These are phyloP conservation scores for Penicillium daleae DNA, from an alignment of 495 filamentous ascomycete genomes.

Conservation along the genomic window DNA sequence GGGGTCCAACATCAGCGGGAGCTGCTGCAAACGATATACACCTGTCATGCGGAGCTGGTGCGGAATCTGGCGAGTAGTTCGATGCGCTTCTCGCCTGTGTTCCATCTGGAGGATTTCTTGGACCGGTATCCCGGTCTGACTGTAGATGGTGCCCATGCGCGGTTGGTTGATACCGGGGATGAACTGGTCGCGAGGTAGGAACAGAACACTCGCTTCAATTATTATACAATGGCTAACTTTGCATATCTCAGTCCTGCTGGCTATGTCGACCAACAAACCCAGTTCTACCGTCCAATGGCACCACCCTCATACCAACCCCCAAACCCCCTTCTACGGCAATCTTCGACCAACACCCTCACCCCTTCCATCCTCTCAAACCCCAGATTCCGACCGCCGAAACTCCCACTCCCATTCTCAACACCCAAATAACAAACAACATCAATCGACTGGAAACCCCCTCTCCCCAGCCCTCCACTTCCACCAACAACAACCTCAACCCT, in stretches of 20 bases:
- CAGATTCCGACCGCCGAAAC: constrained; percentile 19
- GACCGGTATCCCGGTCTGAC: constrained; percentile 68
- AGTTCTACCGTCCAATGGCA: constrained; percentile 25
- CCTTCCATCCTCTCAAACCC: constrained; percentile 17
- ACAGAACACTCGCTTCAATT: not conserved
- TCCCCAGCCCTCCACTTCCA: constrained; percentile 30
- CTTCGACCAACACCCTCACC: constrained; percentile 18
- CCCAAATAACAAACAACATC: constrained; percentile 7
- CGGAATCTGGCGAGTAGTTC: constrained; percentile 67
- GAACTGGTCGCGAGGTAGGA: constrained; percentile 53
- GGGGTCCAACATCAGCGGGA: constrained; percentile 79
- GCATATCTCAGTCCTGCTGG: not conserved
- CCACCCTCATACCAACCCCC: constrained; percentile 22
- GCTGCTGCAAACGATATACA: constrained; percentile 72
- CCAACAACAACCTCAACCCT: constrained; percentile 19
- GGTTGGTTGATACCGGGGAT: constrained; percentile 57
- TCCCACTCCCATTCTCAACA: constrained; percentile 13
- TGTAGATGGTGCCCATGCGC: constrained; percentile 58
- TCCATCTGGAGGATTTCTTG: constrained; percentile 85
- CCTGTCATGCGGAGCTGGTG: constrained; percentile 72
- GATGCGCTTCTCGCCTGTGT: constrained; percentile 73
- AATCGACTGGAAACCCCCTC: constrained; percentile 4
- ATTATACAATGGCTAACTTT: not conserved
- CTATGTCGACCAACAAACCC: constrained; percentile 28
- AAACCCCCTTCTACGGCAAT: constrained; percentile 16